Evolutionary conservation across 208 protist species (phyloP).

Genomic region (Strigomonas galati): DNA sequence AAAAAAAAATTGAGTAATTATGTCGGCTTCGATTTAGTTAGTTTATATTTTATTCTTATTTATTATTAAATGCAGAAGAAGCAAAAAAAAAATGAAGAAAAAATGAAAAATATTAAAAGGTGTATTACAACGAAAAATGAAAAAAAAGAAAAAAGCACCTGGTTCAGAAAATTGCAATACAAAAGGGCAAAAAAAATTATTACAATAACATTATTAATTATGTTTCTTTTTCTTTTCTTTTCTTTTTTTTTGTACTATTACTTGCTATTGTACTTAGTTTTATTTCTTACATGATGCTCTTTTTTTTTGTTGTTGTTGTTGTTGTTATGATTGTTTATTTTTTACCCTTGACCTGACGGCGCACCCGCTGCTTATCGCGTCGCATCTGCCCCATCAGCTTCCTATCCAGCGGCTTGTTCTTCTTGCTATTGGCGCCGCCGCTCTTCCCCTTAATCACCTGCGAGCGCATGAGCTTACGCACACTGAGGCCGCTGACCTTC

Average conservation of each 20-base stretch:
- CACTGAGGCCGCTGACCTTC: constrained; percentile 69
- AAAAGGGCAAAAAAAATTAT: constrained; percentile 16
- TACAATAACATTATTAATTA: not conserved
- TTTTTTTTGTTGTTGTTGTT: constrained; percentile 10
- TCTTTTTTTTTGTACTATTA: constrained; percentile 8
- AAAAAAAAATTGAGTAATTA: constrained; percentile 12
- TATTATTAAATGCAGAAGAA: not conserved
- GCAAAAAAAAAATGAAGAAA: not conserved
- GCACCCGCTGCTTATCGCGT: constrained; percentile 40
- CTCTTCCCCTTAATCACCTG: constrained; percentile 58
- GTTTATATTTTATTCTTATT: constrained; percentile 13
- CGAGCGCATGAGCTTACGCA: constrained; percentile 88
- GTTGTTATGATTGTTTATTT: constrained; percentile 3
- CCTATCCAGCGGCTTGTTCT: constrained; percentile 75
- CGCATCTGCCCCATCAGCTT: constrained; percentile 76
- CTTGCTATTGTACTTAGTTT: constrained; percentile 12
- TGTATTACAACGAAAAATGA: constrained; percentile 14
- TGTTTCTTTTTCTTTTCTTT: constrained; percentile 5
- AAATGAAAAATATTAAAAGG: not conserved
- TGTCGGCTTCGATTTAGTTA: constrained; percentile 3
- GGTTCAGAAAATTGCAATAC: not conserved
- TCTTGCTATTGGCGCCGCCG: constrained; percentile 61
- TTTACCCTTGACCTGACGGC: constrained; percentile 33
- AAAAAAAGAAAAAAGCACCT: constrained; percentile 13
- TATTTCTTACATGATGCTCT: not conserved